Percentiles rank a stretch among this genome's conserved stretches.
phyloP scores from a whole-genome alignment of 1,139 yeast genomes.

The Geotrichum cucujoidarum region DNA sequence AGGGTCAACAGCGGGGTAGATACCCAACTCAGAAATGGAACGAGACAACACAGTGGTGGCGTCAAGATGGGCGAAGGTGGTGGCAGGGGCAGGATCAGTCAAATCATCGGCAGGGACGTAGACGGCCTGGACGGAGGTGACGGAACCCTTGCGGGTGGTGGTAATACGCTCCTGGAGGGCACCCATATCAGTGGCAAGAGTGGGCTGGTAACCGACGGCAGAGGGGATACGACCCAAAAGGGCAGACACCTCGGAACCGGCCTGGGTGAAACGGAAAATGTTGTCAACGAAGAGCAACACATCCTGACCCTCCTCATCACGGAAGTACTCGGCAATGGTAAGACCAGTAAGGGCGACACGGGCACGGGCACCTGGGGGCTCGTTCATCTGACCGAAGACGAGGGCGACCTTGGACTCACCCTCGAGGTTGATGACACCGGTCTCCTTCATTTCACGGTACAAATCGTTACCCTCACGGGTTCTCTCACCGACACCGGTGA shows the following conservation, averaged over 20 bases:
- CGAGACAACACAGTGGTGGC: constrained; percentile 99
- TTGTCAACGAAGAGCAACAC: constrained; percentile 98
- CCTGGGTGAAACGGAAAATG: constrained; percentile 99
- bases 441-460: constrained; percentile 99
- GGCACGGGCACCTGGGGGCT: constrained; percentile 99
- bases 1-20: constrained; percentile 99
- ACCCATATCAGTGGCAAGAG: constrained; percentile 99
- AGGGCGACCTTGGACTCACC: constrained; percentile 99
- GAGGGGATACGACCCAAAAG: constrained; percentile 99
- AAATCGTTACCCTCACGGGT: constrained; percentile 99
- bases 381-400: constrained; percentile 99
- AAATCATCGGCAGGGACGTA: constrained; percentile 99
- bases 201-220: constrained; percentile 99
- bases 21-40: constrained; percentile 99
- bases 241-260: constrained; percentile 99
- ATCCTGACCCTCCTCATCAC: constrained; percentile 99
- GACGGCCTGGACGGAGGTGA: constrained; percentile 99
- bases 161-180: constrained; percentile 99
- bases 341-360: constrained; percentile 99
- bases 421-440: constrained; percentile 98
- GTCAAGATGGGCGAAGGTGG: constrained; percentile 99
- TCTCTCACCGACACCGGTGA: constrained; percentile 99
- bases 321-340: constrained; percentile 99
- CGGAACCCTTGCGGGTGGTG: constrained; percentile 99
- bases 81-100: constrained; percentile 99